Conservation (phyloP, 164 flowering plant species). For the Warburgia ugandensis region DNA sequence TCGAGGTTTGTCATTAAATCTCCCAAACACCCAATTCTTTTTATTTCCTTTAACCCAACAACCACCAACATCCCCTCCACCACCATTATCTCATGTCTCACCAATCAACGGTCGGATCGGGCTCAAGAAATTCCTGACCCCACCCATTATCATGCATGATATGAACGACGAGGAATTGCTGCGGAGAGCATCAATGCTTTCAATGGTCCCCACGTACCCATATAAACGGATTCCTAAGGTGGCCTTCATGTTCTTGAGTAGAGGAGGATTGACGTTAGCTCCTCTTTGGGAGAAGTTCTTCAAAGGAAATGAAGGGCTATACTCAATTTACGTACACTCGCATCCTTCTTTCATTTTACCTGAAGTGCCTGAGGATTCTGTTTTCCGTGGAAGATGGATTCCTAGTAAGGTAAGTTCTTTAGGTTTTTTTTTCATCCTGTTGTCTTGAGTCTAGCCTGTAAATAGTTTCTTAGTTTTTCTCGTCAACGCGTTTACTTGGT, state of each 20-base stretch:
- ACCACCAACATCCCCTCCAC: neutral
- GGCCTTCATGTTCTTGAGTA: slow-evolving; percentile 57
- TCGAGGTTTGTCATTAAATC: neutral
- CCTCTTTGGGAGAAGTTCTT: slow-evolving; percentile 63
- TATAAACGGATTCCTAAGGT: slow-evolving; percentile 33
- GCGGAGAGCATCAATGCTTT: slow-evolving; percentile 51
- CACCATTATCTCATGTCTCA: neutral
- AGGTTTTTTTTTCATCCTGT: neutral
- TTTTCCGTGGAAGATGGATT: slow-evolving; percentile 41
- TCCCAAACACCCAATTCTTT: slow-evolving; percentile 17
- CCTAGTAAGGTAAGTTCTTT: slow-evolving; percentile 45
- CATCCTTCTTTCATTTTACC: slow-evolving; percentile 36
- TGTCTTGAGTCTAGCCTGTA: no score
- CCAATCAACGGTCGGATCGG: slow-evolving; percentile 5
- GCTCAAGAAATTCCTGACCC: slow-evolving; percentile 21
- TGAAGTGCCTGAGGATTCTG: slow-evolving; percentile 27
- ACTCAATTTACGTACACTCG: slow-evolving; percentile 52
- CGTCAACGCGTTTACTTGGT: no score
- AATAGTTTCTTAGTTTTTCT: no score
- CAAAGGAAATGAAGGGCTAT: slow-evolving; percentile 41
- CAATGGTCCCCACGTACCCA: slow-evolving; percentile 22
- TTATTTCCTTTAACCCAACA: neutral
- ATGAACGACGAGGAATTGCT: slow-evolving; percentile 42
- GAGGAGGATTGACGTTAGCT: slow-evolving; percentile 33
- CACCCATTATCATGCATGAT: slow-evolving; percentile 25